A percentile compares a stretch with the other conserved stretches of the same genome.
Evolutionary conservation across 2,329 filamentous ascomycete species (phyloP).

Genomic region (Botryotinia globosa): DNA sequence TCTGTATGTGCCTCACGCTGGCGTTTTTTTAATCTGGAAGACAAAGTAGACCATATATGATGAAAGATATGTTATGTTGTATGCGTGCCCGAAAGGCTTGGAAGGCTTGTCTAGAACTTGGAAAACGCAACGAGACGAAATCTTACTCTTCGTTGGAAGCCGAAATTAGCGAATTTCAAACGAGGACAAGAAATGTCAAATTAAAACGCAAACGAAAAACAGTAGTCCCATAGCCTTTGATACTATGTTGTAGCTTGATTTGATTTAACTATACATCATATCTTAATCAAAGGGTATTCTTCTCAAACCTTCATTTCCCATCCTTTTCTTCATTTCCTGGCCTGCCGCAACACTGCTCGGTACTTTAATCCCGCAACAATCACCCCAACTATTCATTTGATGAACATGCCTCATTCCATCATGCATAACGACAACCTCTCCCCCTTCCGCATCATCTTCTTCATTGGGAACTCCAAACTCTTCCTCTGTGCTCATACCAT

Average conservation of each 20-base stretch:
- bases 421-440: conserved; percentile 61
- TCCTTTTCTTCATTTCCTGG: conserved; percentile 78
- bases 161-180: neutral
- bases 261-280: neutral
- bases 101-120: neutral
- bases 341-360: conserved; percentile 90
- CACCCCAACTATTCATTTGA: conserved; percentile 75
- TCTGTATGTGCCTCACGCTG: neutral
- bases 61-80: neutral
- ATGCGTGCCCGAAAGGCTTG: neutral
- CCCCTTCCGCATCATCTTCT: conserved; percentile 51
- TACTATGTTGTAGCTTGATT: neutral
- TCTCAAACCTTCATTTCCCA: conserved; percentile 59
- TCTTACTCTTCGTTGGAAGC: neutral
- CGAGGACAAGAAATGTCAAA: neutral
- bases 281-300: conserved; percentile 76
- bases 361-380: conserved; percentile 97
- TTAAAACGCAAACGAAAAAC: neutral
- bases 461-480: conserved; percentile 48
- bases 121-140: neutral
- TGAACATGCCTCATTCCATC: conserved; percentile 70
- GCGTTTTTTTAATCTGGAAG: neutral
- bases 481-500: conserved; percentile 72
- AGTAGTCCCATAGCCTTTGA: neutral
- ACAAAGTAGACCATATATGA: neutral